These are phyloP conservation scores for Colletotrichum musicola DNA, from an alignment of 2,329 filamentous ascomycete species.

Conservation along the genomic window DNA sequence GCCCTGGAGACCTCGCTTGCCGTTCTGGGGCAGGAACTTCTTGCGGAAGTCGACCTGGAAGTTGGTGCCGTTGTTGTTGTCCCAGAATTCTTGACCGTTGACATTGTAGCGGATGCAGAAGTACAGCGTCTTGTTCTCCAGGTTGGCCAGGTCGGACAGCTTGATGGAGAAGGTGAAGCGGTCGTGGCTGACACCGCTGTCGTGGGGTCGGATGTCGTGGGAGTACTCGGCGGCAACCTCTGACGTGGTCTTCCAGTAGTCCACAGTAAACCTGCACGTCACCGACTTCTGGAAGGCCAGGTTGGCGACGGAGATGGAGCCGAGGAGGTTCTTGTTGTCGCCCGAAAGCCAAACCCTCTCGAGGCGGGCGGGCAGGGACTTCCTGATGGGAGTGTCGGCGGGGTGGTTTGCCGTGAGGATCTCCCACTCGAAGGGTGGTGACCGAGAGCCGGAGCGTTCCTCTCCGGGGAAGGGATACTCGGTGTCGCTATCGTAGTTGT, in stretches of 20 bases:
- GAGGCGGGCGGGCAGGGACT: conserved; percentile 77
- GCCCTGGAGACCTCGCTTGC: conserved; percentile 66
- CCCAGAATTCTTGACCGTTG: conserved; percentile 90
- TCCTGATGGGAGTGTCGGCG: conserved; percentile 71
- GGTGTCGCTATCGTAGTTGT: conserved; percentile 85
- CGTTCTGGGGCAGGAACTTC: conserved; percentile 74
- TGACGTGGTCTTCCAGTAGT: conserved; percentile 99
- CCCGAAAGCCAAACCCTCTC: conserved; percentile 89
- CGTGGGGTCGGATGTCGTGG: conserved; percentile 64
- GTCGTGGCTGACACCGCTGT: conserved; percentile 74
- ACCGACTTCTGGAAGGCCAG: conserved; percentile 90
- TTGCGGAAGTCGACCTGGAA: conserved; percentile 95
- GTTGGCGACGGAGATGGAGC: conserved; percentile 87
- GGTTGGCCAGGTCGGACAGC: conserved; percentile 88
- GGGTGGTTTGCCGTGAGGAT: conserved; percentile 79
- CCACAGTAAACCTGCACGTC: conserved; percentile 92
- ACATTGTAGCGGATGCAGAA: conserved; percentile 92
- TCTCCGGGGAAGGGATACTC: conserved; percentile 87
- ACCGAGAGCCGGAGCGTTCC: conserved; percentile 55
- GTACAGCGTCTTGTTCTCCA: conserved; percentile 93
- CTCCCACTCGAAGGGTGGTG: conserved; percentile 83
- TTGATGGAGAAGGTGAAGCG: conserved; percentile 96
- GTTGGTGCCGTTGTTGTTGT: conserved; percentile 89
- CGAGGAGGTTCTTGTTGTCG: conserved; percentile 89
- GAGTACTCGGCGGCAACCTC: conserved; percentile 91